Base-by-base conservation (phyloP, 352 stramenopile species). In the Sclerospora graminicola region DNA sequence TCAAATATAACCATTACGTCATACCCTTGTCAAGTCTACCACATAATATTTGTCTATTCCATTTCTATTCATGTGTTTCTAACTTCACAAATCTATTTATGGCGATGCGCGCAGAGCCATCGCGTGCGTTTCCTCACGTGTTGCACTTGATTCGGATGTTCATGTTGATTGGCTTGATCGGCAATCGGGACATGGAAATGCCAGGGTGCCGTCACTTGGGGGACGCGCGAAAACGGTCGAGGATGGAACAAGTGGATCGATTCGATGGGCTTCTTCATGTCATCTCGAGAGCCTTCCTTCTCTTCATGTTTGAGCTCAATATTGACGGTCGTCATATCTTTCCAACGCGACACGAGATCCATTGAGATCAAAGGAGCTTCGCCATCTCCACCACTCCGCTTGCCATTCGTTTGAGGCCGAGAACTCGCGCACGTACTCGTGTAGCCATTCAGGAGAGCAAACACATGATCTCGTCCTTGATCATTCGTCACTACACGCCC, bases 381-480 rank as follows among this genome's bases (percentile, higher is more conserved):
- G 10, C 19, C 35, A 8, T 37, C 46, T n/a, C 29, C 23, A 26
- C 24, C 31, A 24, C 29, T 52, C 11, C 47, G 53, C 37, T 56
- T 60, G 27, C 44, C 48, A 6, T 49, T 56, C 37, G 47, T 58
- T 31, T 55, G 49, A 10, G 31, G 28, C 19, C 39, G 43, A 48
- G 44, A n/a, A 3, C 23, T 21, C 16, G 21, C 35, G 9, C 15
- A 61, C 18, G 45, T 52, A 18, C 40, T 54, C 10, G 42, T 58
- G 43, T 57, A 58, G 48, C 60, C 60, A 45, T 77, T 72, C 8
- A 83, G 57, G 28, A 89, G 40, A 40, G 70, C 67, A 30, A 72
- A 73, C 5, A 88, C 69, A 75, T 99, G 96, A 71, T 99, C 96
- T 30, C 95, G 74, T 58, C 98, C 97, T 67, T 98, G 89, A 62